Base-by-base conservation (phyloP, 208 protist species). In the Acanthamoeba culbertsoni region DNA sequence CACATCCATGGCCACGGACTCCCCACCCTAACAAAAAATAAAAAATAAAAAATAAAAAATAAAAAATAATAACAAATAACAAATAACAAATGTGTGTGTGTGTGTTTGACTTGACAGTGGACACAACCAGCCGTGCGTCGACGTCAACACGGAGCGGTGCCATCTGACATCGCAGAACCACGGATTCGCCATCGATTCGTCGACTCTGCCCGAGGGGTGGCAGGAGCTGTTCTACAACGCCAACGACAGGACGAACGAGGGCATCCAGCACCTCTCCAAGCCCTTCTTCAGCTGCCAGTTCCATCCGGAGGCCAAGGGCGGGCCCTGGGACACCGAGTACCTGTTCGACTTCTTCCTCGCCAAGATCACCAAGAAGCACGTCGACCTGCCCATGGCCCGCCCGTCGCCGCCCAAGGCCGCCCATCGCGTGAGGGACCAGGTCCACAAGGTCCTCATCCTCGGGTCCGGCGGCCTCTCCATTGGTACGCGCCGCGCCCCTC, bases 211-310 rank as follows among this genome's bases (percentile, higher is more conserved):
- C n/a, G 57, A 95, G 8, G 98, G 98, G 79, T 99, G 98, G 98
- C 91, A 98, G 53, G 97, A 98, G 93, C 98, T 98, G 91, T 99
- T 99, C 95, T 96, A 96, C 84, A 99, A 99, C 95, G 98, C 98
- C 14, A 99, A 99, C 96, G 99, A 99, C 96, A 77, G 94, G 43
- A 99, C 98, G 91, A 99, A 99, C 94, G 99, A 99, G 95, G 99
- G 99, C 55, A 96, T 99, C 75, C 96, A 97, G 86, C 98, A 99
- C 97, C 95, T 96, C 43, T 98, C 94, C 45, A 98, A 99, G 95
- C 98, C 98, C 28, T 99, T 99, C 95, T 99, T 98, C 95, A 98
- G 96, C 62, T 98, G 99, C 42, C 99, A 99, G 97, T 99, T 99
- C 95, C 99, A 99, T 96, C 99, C 99, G 6, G 99, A 99, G 95